Evolutionary conservation across 2,329 filamentous ascomycete species (phyloP), one percentile per base, ranked within the genome.

Genomic region (Aureobasidium sp.): DNA sequence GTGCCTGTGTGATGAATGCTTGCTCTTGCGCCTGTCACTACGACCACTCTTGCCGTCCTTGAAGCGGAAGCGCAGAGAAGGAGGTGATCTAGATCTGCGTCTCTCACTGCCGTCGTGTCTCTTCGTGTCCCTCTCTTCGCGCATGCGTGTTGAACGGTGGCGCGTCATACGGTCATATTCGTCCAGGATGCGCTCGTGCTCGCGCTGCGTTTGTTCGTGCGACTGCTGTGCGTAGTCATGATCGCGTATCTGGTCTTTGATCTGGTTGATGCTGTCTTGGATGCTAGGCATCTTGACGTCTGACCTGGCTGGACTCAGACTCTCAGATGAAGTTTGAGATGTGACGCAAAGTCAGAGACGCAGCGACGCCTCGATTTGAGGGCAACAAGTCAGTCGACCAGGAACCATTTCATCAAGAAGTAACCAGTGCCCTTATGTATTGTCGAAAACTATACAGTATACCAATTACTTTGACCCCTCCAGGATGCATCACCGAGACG

Each of bases 151-250:
- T 47, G 62, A 62, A 33, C 63, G 62, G 27, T 59, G 59, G 8
- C 60, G 40, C 48, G 63, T 57, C 42, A 58, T 59, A 11, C 47
- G 48, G 15, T 56, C 62, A 47, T 64, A 62, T 19, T 62, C 62
- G 57, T 59, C 58, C 31, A 65, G 37, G 37, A 65, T 64, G 44
- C 48, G 33, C 19, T 48, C 62, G 45, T 65, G 64, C 24, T 63
- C 54, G 35, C 45, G 53, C 24, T 58, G 53, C 5, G 35, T 54
- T n/a, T 47, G 54, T 22, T 60, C 54, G 47, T 50, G 52, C 22
- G 52, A 50, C 4, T 58, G 42, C 7, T 22, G 33, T 7, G 45
- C 52, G 12, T 22, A 47, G n/a, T 59, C 54, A 33, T 60, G 47
- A 7, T 49, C 61, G 27, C 39, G 45, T 15, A 60, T 31, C 14